These are phyloP conservation scores for Fragaria ananassa DNA, from an alignment of 306 rosid species.

Conservation along the genomic window DNA sequence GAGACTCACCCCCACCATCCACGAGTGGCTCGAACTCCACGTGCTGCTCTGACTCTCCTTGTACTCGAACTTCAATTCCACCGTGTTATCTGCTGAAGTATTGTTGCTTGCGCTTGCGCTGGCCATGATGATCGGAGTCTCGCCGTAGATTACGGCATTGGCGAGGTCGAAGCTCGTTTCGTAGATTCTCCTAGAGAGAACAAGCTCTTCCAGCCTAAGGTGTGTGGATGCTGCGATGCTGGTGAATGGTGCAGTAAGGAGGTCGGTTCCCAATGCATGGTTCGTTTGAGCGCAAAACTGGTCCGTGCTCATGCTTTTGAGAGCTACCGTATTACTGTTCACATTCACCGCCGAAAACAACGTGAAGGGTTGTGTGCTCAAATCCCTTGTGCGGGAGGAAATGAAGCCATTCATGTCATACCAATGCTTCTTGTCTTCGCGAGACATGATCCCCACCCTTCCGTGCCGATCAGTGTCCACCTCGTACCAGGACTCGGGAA, in stretches of 20 bases:
- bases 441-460: not conserved
- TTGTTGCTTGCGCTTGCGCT: not conserved
- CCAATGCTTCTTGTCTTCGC: too few species aligned
- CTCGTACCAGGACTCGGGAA: not conserved
- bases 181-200: not conserved
- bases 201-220: not conserved
- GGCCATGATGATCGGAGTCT: not conserved
- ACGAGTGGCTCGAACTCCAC: not conserved
- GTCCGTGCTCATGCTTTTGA: not conserved
- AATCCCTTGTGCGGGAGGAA: not conserved
- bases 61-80: not conserved
- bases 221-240: not conserved
- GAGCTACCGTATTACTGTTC: not conserved
- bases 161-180: accelerated
- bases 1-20: not conserved
- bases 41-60: not conserved
- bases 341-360: not conserved
- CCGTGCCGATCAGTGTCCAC: not conserved
- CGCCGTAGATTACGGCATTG: not conserved
- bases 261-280: not conserved
- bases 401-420: too few species aligned
- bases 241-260: not conserved
- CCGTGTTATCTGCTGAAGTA: not conserved
- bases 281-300: not conserved
- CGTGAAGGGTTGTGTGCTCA: not conserved